Evolutionary conservation across 192 early-diverging fungal species (phyloP).

Genomic region (Linnemannia exigua): DNA sequence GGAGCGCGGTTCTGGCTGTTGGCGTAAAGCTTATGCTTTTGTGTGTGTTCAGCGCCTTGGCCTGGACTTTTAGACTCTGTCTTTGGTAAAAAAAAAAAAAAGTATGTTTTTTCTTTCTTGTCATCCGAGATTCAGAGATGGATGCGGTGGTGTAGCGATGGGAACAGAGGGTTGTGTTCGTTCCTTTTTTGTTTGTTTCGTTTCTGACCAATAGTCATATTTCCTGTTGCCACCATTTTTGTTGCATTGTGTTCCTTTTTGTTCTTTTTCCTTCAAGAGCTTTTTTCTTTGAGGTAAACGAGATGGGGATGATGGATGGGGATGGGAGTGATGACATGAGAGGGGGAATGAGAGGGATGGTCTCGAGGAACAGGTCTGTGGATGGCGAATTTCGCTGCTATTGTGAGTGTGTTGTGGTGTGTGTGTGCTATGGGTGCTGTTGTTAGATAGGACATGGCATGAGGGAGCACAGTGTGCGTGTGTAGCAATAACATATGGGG

Average conservation of each 20-base stretch:
- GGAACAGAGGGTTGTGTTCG: neutral
- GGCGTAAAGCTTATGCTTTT: neutral
- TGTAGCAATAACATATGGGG: neutral
- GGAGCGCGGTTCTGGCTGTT: neutral
- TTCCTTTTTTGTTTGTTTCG: neutral
- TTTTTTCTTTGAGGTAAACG: neutral
- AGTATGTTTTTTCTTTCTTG: neutral
- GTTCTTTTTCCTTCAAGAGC: neutral
- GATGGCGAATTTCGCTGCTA: neutral
- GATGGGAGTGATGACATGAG: neutral
- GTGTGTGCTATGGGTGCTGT: neutral
- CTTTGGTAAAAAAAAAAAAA: too few relatives aligned
- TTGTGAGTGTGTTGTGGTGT: neutral
- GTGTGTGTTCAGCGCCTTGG: neutral
- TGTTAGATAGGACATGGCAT: neutral
- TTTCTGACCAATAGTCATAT: neutral
- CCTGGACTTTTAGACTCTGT: neutral
- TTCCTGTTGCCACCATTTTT: constrained; percentile 2
- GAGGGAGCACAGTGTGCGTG: neutral
- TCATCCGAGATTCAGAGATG: neutral
- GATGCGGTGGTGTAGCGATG: neutral
- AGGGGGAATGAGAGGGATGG: neutral
- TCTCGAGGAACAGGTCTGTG: neutral
- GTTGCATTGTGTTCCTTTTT: too few relatives aligned
- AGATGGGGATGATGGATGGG: constrained; percentile 25